phyloP scores from a whole-genome alignment of 768 basidiomycete genomes.

The Trametes villosa region DNA sequence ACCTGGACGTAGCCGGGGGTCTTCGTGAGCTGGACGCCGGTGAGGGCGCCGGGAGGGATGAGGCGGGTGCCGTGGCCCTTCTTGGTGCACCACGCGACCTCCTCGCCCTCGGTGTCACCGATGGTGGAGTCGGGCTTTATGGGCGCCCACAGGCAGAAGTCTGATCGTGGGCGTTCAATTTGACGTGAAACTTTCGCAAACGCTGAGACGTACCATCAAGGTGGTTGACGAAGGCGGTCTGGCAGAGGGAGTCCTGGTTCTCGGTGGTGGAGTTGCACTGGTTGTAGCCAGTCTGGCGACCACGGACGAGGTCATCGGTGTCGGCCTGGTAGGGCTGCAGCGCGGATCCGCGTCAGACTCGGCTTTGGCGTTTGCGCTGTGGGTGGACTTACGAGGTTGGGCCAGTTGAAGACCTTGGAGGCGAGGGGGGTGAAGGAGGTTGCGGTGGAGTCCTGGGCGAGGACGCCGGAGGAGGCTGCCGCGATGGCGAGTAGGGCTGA shows the following conservation, averaged over 20 bases:
- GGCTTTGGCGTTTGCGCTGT: not conserved
- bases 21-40: slow-evolving; percentile 65
- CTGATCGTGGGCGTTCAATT: slow-evolving; percentile 37
- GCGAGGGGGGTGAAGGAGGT: slow-evolving; percentile 36
- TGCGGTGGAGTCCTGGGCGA: slow-evolving; percentile 29
- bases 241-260: slow-evolving; percentile 65
- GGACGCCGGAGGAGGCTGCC: slow-evolving; percentile 29
- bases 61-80: slow-evolving; percentile 70
- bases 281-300: slow-evolving; percentile 68
- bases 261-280: slow-evolving; percentile 69
- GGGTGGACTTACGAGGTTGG: slow-evolving; percentile 25
- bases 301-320: slow-evolving; percentile 46
- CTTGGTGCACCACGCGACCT: slow-evolving; percentile 81
- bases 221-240: slow-evolving; percentile 69
- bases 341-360: not conserved
- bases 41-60: slow-evolving; percentile 68
- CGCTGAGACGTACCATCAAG: slow-evolving; percentile 42
- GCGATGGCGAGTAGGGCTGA: slow-evolving; percentile 37
- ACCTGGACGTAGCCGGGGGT: slow-evolving; percentile 65
- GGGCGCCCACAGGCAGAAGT: slow-evolving; percentile 74
- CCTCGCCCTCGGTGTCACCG: slow-evolving; percentile 67
- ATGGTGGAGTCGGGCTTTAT: slow-evolving; percentile 55
- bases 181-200: no score
- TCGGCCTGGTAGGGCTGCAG: slow-evolving; percentile 58
- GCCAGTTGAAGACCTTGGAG: slow-evolving; percentile 31